Evolutionary conservation across 768 basidiomycete genomes (phyloP).

Genomic region (Pholiota molesta): DNA sequence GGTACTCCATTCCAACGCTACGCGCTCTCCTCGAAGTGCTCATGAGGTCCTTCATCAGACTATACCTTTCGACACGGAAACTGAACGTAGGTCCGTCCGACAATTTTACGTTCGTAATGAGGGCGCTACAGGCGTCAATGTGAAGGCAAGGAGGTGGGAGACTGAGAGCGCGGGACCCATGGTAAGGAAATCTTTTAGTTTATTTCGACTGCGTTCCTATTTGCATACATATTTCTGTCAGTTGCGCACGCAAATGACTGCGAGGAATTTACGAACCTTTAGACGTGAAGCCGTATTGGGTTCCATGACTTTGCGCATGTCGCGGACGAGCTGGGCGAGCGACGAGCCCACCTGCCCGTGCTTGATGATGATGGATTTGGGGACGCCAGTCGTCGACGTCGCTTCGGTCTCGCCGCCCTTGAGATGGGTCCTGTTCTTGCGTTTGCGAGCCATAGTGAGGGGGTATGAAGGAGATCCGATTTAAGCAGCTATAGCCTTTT

Average conservation of each 20-base stretch:
- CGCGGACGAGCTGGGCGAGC: conserved; percentile 85
- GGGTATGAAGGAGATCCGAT: conserved; percentile 3
- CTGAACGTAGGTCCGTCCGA: conserved; percentile 92
- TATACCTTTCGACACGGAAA: conserved; percentile 92
- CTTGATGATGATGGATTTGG: conserved; percentile 96
- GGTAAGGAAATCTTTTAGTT: conserved; percentile 91
- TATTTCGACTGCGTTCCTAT: conserved; percentile 89
- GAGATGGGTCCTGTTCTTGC: conserved; percentile 83
- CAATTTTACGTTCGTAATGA: conserved; percentile 81
- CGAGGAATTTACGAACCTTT: conserved; percentile 52
- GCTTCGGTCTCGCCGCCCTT: conserved; percentile 51
- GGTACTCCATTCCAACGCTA: conserved; percentile 86
- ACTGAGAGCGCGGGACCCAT: conserved; percentile 91
- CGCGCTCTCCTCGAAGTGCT: conserved; percentile 66
- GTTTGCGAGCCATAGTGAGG: conserved; percentile 64
- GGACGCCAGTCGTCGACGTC: conserved; percentile 40
- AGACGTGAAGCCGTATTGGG: conserved; percentile 95
- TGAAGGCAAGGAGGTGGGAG: conserved; percentile 92
- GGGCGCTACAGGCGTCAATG: conserved; percentile 82
- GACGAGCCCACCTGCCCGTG: conserved; percentile 92
- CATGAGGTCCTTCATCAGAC: conserved; percentile 83
- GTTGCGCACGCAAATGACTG: background rate
- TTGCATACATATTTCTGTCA: conserved; percentile 13
- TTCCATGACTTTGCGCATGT: conserved; percentile 96
- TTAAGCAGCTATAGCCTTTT: background rate